phyloP scores from a whole-genome alignment of 331 rosid species.

The Acacia concinna region DNA sequence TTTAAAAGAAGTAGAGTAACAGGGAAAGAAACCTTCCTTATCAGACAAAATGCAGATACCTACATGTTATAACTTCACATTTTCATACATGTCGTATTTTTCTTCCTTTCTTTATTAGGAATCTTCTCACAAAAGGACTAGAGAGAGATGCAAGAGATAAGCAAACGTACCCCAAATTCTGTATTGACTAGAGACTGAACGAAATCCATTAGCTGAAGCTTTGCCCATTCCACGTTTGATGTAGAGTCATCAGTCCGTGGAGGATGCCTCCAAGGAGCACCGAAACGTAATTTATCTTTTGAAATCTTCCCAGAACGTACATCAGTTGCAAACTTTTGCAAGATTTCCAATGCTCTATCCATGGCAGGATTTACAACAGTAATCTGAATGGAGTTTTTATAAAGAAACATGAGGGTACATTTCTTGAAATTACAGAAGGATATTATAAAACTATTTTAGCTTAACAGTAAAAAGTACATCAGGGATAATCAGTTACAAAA shows the following conservation, averaged over 20 bases:
- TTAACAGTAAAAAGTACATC: neutral
- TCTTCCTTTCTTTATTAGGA: neutral
- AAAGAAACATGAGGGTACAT: slow-evolving; percentile 29
- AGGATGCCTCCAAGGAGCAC: slow-evolving; percentile 99
- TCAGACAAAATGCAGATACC: neutral
- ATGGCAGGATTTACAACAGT: slow-evolving; percentile 88
- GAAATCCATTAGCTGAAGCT: slow-evolving; percentile 88
- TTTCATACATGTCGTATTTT: neutral
- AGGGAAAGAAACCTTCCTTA: neutral
- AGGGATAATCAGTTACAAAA: neutral
- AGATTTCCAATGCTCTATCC: slow-evolving; percentile 77
- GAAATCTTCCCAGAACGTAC: slow-evolving; percentile 61
- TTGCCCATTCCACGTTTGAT: slow-evolving; percentile 72
- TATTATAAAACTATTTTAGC: neutral
- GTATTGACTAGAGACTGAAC: slow-evolving; percentile 70
- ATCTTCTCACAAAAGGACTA: slow-evolving; percentile 4
- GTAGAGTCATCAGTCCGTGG: slow-evolving; percentile 61
- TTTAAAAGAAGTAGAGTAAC: neutral
- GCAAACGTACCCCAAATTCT: slow-evolving; percentile 75
- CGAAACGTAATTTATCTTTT: slow-evolving; percentile 77
- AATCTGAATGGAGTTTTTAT: slow-evolving; percentile 49
- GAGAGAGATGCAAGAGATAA: slow-evolving; percentile 8
- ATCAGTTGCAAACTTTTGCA: slow-evolving; percentile 77
- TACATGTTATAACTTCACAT: slow-evolving; percentile 11
- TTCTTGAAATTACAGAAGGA: slow-evolving; percentile 15